Evolutionary conservation across 176 grass and related monocot genomes (phyloP), one percentile per base, ranked within the genome.

Genomic region (Triticum dicoccoides): DNA sequence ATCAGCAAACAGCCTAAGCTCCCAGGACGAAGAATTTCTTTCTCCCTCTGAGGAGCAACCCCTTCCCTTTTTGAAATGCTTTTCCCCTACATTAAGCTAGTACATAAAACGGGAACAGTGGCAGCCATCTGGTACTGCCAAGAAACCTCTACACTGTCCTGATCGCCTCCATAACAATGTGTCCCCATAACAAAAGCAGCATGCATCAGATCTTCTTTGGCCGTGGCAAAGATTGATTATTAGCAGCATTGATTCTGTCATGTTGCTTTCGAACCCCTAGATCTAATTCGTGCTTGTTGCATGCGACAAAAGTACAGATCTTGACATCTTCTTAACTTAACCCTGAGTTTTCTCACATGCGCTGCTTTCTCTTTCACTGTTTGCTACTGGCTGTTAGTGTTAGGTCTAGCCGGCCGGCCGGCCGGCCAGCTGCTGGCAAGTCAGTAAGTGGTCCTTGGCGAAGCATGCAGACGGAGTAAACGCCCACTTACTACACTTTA

Each of bases 161-260:
- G 2, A 14, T 13, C 67, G 4, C 30, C 34, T 21, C 33, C 33
- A 23, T 80, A 11, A 56, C 17, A 2, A 21, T 10, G 32, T 74
- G 52, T 86, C 62, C 73, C 54, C 88, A 82, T 13, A 82, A 71
- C 79, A 21, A 82, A 63, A 71, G 84, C 73, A 86, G 65, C 73
- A 58, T 12, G 79, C 71, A 67, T 3, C 11, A 69, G 42, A 33
- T 41, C 52, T 34, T 35, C 74, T 61, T 79, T 52, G 72, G 77
- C 64, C 18, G 86, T 59, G 84, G 18, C 73, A 10, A 32, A 75
- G 67, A 18, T 35, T 39, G 75, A 84, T 89, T 74, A 74, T 20
- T 3, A 75, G 45, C 3, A 2, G 74, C 84, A 83, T 83, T 83
- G 24, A 85, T 75, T 30, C 17, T 8, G 9, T 23, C 75, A 42